Evolutionary conservation across 768 basidiomycete species (phyloP).

Genomic region (Lentinula raphanica): DNA sequence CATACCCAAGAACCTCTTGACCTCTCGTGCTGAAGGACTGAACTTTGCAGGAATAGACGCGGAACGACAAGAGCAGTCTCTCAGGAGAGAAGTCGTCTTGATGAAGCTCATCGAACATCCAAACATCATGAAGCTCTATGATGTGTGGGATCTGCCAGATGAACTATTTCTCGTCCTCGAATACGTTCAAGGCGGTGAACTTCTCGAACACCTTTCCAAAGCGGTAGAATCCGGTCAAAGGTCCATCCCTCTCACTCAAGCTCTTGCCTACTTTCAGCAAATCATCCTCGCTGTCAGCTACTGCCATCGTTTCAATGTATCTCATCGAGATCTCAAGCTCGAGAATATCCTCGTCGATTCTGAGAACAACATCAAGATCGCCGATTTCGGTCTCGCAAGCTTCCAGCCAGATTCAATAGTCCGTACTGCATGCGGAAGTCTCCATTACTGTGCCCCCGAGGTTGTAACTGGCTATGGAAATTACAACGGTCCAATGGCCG

Average conservation of each 20-base stretch:
- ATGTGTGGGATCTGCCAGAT: conserved; percentile 92
- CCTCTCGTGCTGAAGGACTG: conserved; percentile 58
- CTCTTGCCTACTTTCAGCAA: conserved; percentile 85
- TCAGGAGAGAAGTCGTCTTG: conserved; percentile 92
- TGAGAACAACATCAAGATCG: conserved; percentile 86
- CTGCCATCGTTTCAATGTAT: conserved; percentile 91
- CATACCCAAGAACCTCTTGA: conserved; percentile 70
- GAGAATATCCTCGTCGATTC: conserved; percentile 88
- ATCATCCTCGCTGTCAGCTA: conserved; percentile 90
- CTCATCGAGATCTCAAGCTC: conserved; percentile 91
- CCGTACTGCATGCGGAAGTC: conserved; percentile 86
- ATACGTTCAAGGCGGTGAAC: conserved; percentile 91
- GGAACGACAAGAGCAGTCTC: conserved; percentile 71
- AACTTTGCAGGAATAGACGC: conserved; percentile 66
- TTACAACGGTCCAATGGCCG: conserved; percentile 86
- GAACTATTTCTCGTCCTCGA: conserved; percentile 91
- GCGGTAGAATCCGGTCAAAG: not conserved
- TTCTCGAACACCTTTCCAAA: conserved; percentile 74
- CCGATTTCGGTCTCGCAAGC: conserved; percentile 97
- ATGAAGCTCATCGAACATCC: conserved; percentile 98
- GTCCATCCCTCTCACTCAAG: conserved; percentile 49
- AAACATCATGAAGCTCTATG: conserved; percentile 89
- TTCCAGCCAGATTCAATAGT: conserved; percentile 72
- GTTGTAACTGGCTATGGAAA: conserved; percentile 68
- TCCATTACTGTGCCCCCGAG: conserved; percentile 94